These are phyloP conservation scores for Hypsizygus marmoreus DNA, from an alignment of 768 basidiomycete genomes.

Conservation along the genomic window DNA sequence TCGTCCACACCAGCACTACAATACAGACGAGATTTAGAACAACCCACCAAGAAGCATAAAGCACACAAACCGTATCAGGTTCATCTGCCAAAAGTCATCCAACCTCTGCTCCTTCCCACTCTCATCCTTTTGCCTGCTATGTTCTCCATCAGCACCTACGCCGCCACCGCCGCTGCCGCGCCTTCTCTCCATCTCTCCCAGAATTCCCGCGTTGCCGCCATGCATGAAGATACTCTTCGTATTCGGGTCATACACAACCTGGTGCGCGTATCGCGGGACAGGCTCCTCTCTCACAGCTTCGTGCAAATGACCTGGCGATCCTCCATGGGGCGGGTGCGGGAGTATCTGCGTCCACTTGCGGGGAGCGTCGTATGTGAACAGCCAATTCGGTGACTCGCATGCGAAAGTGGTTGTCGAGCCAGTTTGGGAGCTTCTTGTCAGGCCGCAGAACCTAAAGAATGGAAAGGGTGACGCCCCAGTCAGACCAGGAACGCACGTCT, in stretches of 20 bases:
- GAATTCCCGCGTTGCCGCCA: conserved; percentile 69
- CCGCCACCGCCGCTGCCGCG: conserved; percentile 20
- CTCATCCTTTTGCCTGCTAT: conserved; percentile 26
- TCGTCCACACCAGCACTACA: conserved; percentile 63
- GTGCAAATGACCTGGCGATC: background rate
- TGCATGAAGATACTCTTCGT: conserved; percentile 66
- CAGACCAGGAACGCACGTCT: background rate
- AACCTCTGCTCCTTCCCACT: conserved; percentile 48
- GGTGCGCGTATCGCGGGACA: conserved; percentile 72
- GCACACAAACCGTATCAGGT: conserved; percentile 55
- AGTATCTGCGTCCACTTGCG: conserved; percentile 68
- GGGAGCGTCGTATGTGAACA: conserved; percentile 64
- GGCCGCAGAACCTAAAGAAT: conserved; percentile 57
- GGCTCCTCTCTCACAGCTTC: conserved; percentile 45
- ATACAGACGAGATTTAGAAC: background rate
- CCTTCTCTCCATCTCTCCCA: conserved; percentile 18
- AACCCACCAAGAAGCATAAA: background rate
- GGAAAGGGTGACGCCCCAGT: background rate
- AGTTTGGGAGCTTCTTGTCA: conserved; percentile 45
- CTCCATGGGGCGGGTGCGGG: conserved; percentile 27
- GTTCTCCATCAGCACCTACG: conserved; percentile 1
- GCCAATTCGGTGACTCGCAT: conserved; percentile 61
- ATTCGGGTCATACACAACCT: conserved; percentile 69
- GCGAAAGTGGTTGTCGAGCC: conserved; percentile 43
- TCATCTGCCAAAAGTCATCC: conserved; percentile 82